Percentiles rank a stretch among this genome's conserved stretches.
Evolutionary conservation across 257 asterid genomes (phyloP).

Genomic region (Nicotiana tomentosiformis): DNA sequence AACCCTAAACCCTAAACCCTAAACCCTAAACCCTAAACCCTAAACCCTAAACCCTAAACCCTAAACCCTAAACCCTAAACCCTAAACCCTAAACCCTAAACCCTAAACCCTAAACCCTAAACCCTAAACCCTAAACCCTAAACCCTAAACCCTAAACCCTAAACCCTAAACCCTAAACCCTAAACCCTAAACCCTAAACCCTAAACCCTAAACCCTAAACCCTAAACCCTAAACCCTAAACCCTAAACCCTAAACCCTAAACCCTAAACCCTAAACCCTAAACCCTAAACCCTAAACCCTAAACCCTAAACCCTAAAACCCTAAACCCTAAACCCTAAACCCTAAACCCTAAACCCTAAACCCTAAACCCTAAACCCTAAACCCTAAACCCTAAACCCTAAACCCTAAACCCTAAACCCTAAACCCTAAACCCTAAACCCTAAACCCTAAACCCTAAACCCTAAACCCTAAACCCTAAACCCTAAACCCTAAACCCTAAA

Average conservation of each 20-base stretch:
- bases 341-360: too few species aligned
- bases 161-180: not conserved
- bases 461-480: too few species aligned
- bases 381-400: too few species aligned
- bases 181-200: not conserved
- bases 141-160: not conserved
- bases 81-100: not conserved
- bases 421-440: too few species aligned
- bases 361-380: too few species aligned
- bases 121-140: not conserved
- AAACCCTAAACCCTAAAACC: too few species aligned
- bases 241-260: not conserved
- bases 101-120: not conserved
- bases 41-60: not conserved
- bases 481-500: too few species aligned
- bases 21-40: not conserved
- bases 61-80: not conserved
- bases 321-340: too few species aligned
- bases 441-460: too few species aligned
- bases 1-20: conserved; percentile 1
- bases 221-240: not conserved
- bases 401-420: too few species aligned
- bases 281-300: not conserved
- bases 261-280: not conserved
- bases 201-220: not conserved